A percentile compares a stretch with the other conserved stretches of the same genome.
These are phyloP conservation scores for Chloranthus sessilifolius DNA, from an alignment of 164 flowering plant genomes.

Conservation along the genomic window DNA sequence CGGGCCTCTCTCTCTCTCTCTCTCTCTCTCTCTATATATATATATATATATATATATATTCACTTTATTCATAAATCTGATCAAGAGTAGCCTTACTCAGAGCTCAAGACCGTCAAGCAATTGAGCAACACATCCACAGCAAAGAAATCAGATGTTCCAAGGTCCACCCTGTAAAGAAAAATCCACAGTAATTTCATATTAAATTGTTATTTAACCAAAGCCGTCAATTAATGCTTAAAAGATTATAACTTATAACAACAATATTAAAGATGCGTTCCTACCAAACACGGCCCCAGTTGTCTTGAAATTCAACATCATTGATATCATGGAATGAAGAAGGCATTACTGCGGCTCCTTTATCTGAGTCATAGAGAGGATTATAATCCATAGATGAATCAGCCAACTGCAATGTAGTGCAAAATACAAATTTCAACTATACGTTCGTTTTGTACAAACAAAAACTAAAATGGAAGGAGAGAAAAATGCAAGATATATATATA, in stretches of 20 bases:
- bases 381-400: slow-evolving; percentile 62
- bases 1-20: no score
- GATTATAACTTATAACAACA: neutral
- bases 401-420: slow-evolving; percentile 38
- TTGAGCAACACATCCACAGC: slow-evolving; percentile 90
- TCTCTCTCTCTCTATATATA: no score
- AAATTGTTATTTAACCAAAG: neutral
- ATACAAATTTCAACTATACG: neutral
- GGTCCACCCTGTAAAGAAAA: slow-evolving; percentile 74
- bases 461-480: neutral
- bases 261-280: slow-evolving; percentile 17
- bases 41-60: no score
- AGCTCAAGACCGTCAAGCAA: slow-evolving; percentile 77
- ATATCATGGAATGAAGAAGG: slow-evolving; percentile 94
- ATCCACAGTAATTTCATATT: slow-evolving; percentile 5
- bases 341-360: slow-evolving; percentile 67
- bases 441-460: neutral
- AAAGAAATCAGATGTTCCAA: slow-evolving; percentile 82
- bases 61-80: no score
- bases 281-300: slow-evolving; percentile 94
- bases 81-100: slow-evolving; percentile 48
- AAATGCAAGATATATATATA: no score
- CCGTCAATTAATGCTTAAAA: no score
- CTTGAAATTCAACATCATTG: slow-evolving; percentile 90
- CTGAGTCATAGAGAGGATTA: slow-evolving; percentile 70